Conservation (phyloP, 2,329 filamentous ascomycete genomes). For the Fusarium nurragi region DNA sequence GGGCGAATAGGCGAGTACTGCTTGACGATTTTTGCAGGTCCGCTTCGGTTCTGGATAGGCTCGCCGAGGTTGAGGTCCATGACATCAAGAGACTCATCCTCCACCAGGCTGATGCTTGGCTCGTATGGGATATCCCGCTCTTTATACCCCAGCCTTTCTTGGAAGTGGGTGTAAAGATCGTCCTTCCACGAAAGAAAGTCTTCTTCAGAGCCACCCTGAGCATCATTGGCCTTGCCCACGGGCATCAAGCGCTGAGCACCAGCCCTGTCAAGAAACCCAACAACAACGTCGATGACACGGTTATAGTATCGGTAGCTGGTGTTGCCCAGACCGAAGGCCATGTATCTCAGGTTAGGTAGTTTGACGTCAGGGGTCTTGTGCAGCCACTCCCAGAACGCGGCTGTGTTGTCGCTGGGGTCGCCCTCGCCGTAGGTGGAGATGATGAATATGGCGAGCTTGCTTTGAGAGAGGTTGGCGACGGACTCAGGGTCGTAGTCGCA, state of each 20-base stretch:
- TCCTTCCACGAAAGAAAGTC: conserved; percentile 52
- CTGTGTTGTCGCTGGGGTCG: conserved; percentile 53
- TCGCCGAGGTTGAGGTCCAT: conserved; percentile 41
- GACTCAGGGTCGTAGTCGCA: conserved; percentile 58
- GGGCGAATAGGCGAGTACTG: conserved; percentile 35
- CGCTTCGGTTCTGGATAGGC: conserved; percentile 33
- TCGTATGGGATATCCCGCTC: conserved; percentile 38
- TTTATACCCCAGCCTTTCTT: conserved; percentile 30
- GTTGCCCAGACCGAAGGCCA: conserved; percentile 53
- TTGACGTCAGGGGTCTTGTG: conserved; percentile 25
- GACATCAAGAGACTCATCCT: conserved; percentile 38
- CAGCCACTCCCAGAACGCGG: conserved; percentile 45
- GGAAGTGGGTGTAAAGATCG: conserved; percentile 38
- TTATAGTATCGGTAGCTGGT: conserved; percentile 53
- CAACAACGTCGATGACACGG: conserved; percentile 47
- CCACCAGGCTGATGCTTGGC: conserved; percentile 31
- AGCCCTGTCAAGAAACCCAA: conserved; percentile 31
- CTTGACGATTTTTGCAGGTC: conserved; percentile 33
- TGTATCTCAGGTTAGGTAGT: conserved; percentile 45
- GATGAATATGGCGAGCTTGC: conserved; percentile 49
- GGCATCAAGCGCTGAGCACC: conserved; percentile 45
- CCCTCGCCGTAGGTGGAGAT: conserved; percentile 54
- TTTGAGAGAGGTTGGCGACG: conserved; percentile 43
- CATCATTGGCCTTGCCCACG: conserved; percentile 48
- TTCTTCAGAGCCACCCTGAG: conserved; percentile 47